Percentiles rank a stretch among this genome's conserved stretches.
Evolutionary conservation across 2,329 filamentous ascomycete species (phyloP).

Genomic region (Rhynchosporium graminicola): DNA sequence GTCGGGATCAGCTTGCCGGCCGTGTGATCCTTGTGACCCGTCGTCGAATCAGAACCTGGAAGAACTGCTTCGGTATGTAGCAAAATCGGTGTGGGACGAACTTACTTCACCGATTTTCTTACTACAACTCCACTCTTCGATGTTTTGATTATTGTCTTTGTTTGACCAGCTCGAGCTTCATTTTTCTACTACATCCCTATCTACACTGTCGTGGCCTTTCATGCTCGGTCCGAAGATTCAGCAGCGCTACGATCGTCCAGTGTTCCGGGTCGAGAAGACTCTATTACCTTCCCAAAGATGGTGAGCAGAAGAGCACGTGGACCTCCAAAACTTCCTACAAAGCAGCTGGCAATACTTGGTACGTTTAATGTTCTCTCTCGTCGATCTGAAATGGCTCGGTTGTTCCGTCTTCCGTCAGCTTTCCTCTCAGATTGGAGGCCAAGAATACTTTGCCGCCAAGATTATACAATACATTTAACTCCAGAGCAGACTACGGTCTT

Average conservation of each 20-base stretch:
- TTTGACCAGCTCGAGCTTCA: not conserved
- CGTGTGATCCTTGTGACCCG: slow-evolving; percentile 9
- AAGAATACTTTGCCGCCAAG: slow-evolving; percentile 13
- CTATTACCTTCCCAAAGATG: slow-evolving; percentile 27
- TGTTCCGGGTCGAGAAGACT: slow-evolving; percentile 25
- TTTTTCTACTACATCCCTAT: not conserved
- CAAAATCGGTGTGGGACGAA: slow-evolving; percentile 2
- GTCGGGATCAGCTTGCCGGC: slow-evolving; percentile 6
- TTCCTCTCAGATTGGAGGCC: slow-evolving; percentile 1
- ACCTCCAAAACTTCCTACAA: slow-evolving; percentile 66
- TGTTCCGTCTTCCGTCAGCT: not conserved
- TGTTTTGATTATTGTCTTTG: not conserved
- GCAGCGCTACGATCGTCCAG: slow-evolving; percentile 21
- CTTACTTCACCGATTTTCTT: not conserved
- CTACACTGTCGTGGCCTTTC: slow-evolving; percentile 25
- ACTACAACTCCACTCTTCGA: not conserved
- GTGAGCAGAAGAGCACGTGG: slow-evolving; percentile 37
- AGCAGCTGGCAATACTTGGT: slow-evolving; percentile 80
- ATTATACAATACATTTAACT: not conserved
- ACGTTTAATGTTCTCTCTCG: slow-evolving; percentile 42
- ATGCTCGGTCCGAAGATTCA: slow-evolving; percentile 21
- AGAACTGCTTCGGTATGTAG: not conserved
- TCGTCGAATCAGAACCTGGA: slow-evolving; percentile 1
- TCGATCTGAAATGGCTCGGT: not conserved
- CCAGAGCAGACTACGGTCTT: too few relatives aligned